These are phyloP conservation scores for Medicago ruthenica DNA, from an alignment of 306 rosid genomes.

Conservation along the genomic window DNA sequence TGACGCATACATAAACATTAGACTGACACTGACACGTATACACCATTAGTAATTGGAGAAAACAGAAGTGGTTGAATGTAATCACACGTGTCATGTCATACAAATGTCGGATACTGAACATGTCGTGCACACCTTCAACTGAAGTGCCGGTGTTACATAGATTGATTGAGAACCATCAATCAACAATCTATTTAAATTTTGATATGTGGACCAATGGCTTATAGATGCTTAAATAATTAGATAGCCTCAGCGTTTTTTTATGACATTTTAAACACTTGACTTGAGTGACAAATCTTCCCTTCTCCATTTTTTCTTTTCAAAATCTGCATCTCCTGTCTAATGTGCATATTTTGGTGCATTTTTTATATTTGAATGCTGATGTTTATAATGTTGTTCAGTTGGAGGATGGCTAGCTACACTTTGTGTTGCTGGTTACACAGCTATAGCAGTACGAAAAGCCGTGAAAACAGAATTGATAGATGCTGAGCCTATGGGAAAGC, in stretches of 20 bases:
- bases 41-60: background rate
- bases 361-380: constrained; percentile 26
- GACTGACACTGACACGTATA: background rate
- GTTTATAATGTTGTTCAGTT: constrained; percentile 52
- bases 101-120: too few relatives aligned
- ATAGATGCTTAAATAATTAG: background rate
- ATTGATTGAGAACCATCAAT: too few relatives aligned
- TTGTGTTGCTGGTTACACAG: constrained; percentile 85
- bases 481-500: constrained; percentile 92
- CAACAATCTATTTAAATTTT: too few relatives aligned
- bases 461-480: constrained; percentile 84
- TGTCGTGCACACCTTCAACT: background rate
- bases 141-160: background rate
- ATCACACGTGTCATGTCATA: too few relatives aligned
- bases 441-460: constrained; percentile 80
- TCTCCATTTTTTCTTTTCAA: background rate
- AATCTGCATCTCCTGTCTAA: constrained; percentile 1
- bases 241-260: background rate
- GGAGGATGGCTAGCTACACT: constrained; percentile 97
- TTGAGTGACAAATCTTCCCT: background rate
- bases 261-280: background rate
- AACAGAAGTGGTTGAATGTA: background rate
- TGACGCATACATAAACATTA: background rate
- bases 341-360: background rate
- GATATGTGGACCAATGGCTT: too few relatives aligned